A percentile compares a stretch with the other conserved stretches of the same genome.
phyloP scores from a whole-genome alignment of 345 rosid genomes.

The Eucalyptus erythrocorys region DNA sequence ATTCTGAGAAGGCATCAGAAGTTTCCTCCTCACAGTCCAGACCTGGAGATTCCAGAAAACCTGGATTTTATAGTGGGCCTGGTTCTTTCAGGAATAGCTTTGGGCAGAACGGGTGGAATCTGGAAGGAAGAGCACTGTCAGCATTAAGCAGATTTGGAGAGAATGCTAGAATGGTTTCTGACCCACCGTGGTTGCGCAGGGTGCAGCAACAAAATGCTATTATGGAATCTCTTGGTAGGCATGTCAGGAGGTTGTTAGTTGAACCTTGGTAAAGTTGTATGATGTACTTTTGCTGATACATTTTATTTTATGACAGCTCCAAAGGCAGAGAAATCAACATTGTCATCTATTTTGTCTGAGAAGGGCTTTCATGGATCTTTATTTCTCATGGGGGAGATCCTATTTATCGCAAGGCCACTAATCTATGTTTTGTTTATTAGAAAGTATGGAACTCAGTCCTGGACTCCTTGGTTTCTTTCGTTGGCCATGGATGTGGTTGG shows the following conservation, averaged over 20 bases:
- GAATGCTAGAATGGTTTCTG: conserved; percentile 48
- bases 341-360: conserved; percentile 49
- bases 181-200: conserved; percentile 42
- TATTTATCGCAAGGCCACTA: conserved; percentile 79
- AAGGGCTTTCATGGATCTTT: conserved; percentile 57
- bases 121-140: conserved; percentile 74
- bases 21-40: conserved; percentile 18
- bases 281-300: not conserved
- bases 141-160: conserved; percentile 74
- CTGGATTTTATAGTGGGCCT: conserved; percentile 11
- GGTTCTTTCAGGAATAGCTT: conserved; percentile 7
- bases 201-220: conserved; percentile 54
- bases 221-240: conserved; percentile 39
- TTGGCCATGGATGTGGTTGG: conserved; percentile 56
- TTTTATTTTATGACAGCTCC: conserved; percentile 16
- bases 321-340: conserved; percentile 22
- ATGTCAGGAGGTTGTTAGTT: not conserved
- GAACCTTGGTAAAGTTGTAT: not conserved
- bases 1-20: conserved; percentile 30
- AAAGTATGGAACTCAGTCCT: conserved; percentile 68
- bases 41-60: conserved; percentile 1
- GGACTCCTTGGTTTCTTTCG: conserved; percentile 93
- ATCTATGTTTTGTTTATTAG: conserved; percentile 77
- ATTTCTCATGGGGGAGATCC: conserved; percentile 57
- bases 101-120: conserved; percentile 38